Conservation (phyloP, 495 filamentous ascomycete species). For the Terfezia claveryi region DNA sequence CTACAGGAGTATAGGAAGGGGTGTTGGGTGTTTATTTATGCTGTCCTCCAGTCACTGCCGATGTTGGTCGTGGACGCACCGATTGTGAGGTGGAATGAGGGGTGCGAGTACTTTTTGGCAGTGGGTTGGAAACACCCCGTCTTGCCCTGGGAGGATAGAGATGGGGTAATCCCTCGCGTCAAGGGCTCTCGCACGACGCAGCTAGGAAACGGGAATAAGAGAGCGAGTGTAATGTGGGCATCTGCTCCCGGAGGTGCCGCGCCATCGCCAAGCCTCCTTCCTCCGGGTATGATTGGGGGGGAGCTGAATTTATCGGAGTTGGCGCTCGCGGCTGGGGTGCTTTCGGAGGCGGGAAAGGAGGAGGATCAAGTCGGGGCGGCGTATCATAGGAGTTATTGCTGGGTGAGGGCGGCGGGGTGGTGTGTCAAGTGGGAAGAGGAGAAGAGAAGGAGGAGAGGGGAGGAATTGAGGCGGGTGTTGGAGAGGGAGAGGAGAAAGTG, state of each 20-base stretch:
- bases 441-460: not conserved
- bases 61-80: conserved; percentile 77
- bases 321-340: not conserved
- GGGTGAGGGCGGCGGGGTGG: conserved; percentile 39
- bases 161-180: conserved; percentile 14
- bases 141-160: conserved; percentile 65
- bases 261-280: conserved; percentile 54
- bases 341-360: not conserved
- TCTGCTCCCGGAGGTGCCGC: conserved; percentile 28
- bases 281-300: not conserved
- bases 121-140: conserved; percentile 53
- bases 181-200: not conserved
- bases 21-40: conserved; percentile 90
- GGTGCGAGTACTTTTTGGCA: conserved; percentile 93
- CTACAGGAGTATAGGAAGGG: conserved; percentile 58
- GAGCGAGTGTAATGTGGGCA: conserved; percentile 62
- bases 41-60: conserved; percentile 70
- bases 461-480: conserved; percentile 34
- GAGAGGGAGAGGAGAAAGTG: not conserved
- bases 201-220: conserved; percentile 26
- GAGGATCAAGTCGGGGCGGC: conserved; percentile 72
- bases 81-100: conserved; percentile 49
- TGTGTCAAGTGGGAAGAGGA: not conserved
- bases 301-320: not conserved
- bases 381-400: conserved; percentile 81